Percentiles rank a stretch among this genome's conserved stretches.
Conservation (phyloP, 768 basidiomycete genomes). For the Lactarius evosmus region DNA sequence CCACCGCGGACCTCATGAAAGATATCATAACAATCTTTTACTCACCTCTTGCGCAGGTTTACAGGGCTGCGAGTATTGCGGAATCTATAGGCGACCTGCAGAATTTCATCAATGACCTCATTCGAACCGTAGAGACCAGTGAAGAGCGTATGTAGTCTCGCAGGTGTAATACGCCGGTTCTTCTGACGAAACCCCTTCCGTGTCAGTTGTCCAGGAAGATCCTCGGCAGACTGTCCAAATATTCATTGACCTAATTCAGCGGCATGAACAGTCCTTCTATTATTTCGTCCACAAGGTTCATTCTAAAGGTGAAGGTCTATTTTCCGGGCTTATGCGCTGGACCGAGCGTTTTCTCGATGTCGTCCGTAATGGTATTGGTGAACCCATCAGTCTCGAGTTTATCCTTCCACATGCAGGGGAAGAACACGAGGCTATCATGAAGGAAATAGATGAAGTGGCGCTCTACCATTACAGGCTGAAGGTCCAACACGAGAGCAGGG, state of each 20-base stretch:
- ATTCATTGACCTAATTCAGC: conserved; percentile 88
- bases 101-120: conserved; percentile 91
- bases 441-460: conserved; percentile 86
- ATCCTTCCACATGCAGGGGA: conserved; percentile 79
- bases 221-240: conserved; percentile 84
- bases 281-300: conserved; percentile 98
- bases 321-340: conserved; percentile 94
- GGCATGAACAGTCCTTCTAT: conserved; percentile 96
- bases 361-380: conserved; percentile 83
- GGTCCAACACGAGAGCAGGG: conserved; percentile 86
- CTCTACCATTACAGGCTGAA: conserved; percentile 94
- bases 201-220: conserved; percentile 74
- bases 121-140: conserved; percentile 86
- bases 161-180: neutral
- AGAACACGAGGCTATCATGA: conserved; percentile 72
- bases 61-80: conserved; percentile 93
- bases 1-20: conserved; percentile 90
- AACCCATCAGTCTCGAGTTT: conserved; percentile 76
- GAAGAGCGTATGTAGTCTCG: conserved; percentile 69
- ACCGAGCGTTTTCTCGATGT: conserved; percentile 91
- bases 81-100: conserved; percentile 91
- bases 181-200: neutral
- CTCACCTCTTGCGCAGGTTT: conserved; percentile 92
- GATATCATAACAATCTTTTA: conserved; percentile 99
- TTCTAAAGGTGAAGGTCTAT: conserved; percentile 90